phyloP scores from a whole-genome alignment of 1,284 basidiomycete genomes.

The Fomitopsis palustris region DNA sequence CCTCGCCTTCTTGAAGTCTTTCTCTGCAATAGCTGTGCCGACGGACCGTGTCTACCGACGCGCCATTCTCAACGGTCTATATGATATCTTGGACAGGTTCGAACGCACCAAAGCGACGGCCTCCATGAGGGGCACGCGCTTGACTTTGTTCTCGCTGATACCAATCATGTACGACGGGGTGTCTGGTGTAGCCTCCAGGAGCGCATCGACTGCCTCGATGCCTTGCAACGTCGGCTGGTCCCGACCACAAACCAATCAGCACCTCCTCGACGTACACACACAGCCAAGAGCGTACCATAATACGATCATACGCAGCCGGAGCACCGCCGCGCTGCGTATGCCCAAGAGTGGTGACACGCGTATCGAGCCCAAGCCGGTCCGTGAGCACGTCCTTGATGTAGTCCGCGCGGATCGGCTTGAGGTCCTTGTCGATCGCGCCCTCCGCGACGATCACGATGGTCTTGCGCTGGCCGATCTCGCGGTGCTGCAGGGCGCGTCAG shows the following conservation, averaged over 20 bases:
- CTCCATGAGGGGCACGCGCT: constrained; percentile 86
- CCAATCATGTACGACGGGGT: constrained; percentile 99
- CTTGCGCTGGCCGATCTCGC: constrained; percentile 91
- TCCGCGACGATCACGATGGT: constrained; percentile 98
- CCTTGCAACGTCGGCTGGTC: constrained; percentile 89
- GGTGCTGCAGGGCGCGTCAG: constrained; percentile 55
- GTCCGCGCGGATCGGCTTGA: constrained; percentile 89
- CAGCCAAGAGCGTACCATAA: constrained; percentile 57
- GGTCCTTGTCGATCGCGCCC: constrained; percentile 84
- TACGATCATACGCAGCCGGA: constrained; percentile 91
- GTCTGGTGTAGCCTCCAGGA: constrained; percentile 86
- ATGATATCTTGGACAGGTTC: neutral
- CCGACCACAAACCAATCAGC: constrained; percentile 15
- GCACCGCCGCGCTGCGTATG: constrained; percentile 95
- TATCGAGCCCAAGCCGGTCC: constrained; percentile 88
- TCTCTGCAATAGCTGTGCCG: constrained; percentile 76
- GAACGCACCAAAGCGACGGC: constrained; percentile 57
- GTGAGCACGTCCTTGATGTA: constrained; percentile 89
- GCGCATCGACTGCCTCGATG: constrained; percentile 87
- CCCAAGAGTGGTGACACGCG: constrained; percentile 96
- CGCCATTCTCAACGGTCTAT: constrained; percentile 2
- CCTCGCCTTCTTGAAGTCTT: constrained; percentile 88
- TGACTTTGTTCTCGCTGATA: constrained; percentile 94
- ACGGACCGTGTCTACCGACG: constrained; percentile 76
- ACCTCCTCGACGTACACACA: constrained; percentile 59